Base-by-base conservation (phyloP, 192 early-diverging fungal species). In the Phycomyces blakesleeanus region DNA sequence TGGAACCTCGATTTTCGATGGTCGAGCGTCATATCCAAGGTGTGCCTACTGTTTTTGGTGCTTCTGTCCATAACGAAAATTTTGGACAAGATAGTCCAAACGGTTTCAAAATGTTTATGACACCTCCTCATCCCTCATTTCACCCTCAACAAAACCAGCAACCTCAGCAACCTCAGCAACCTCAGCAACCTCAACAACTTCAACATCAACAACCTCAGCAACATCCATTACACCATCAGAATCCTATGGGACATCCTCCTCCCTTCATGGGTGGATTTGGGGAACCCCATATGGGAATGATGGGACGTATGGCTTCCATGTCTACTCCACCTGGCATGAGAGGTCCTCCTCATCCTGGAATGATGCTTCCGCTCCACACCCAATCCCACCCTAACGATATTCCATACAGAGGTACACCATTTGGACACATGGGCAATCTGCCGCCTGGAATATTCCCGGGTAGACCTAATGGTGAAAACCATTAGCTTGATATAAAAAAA, bases 101-200 rank as follows among this genome's bases (percentile, higher is more conserved):
- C 11, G 12, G 15, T 6, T 47, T 47, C 18, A 14, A 14, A 6
- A 47, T 47, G 44, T 47, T 47, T 12, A 47, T 47, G 12, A 3
- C 44, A 47, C 40, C 63, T 21, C 34, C 57, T 61, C 66, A 25
- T 2, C 52, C n/a, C 40, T 41, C 3, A 52, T 68, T 47, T 11
- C 57, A 59, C n/a, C 50, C 27, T 20, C 51, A 69, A 26, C 54
- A 25, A 2, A 51, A 22, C 1, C 50, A 51, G 16, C n/a, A 57
- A 41, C 47, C 51, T 7, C 42, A 59, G 29, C 52, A 58, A 2
- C 55, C 29, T 14, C 50, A 39, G 22, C 66, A 47, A 3, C 52
- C 42, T 8, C 66, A 66, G 44, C 67, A 61, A 16, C 73, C 66
- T 21, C 60, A 62, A 38, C 67, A 62, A 53, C 59, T 62, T 12